These are phyloP conservation scores for Discostella pseudostelligera DNA, from an alignment of 108 stramenopile species.

Conservation along the genomic window DNA sequence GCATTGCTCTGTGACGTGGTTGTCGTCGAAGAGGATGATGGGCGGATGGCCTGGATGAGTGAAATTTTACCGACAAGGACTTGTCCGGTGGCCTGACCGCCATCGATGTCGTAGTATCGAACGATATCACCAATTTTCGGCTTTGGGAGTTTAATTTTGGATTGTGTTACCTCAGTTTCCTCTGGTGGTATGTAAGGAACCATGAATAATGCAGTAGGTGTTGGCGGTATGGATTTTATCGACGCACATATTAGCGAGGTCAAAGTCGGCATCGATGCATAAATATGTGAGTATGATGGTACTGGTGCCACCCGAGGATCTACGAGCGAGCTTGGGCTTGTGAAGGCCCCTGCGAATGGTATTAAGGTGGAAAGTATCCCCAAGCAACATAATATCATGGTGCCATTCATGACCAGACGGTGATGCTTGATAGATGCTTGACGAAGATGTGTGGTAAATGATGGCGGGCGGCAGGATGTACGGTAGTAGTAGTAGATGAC, in stretches of 20 bases:
- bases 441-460: no score
- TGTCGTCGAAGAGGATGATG: conserved; percentile 12
- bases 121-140: conserved; percentile 80
- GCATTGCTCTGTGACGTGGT: conserved; percentile 19
- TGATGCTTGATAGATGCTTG: no score
- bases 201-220: conserved; percentile 6
- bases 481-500: no score
- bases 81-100: conserved; percentile 66
- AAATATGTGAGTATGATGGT: not conserved
- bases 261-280: not conserved
- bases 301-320: not conserved
- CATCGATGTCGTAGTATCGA: conserved; percentile 81
- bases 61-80: conserved; percentile 76
- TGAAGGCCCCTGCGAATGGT: not conserved
- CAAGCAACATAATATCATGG: conserved; percentile 1
- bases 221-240: not conserved
- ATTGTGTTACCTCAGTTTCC: conserved; percentile 8
- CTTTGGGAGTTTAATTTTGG: conserved; percentile 29
- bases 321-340: not conserved
- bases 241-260: not conserved
- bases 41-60: conserved; percentile 41
- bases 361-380: not conserved
- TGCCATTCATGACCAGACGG: not conserved
- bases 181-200: conserved; percentile 29
- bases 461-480: no score